Conservation (phyloP, 2,329 filamentous ascomycete species). For the Ophiostoma ulmi region DNA sequence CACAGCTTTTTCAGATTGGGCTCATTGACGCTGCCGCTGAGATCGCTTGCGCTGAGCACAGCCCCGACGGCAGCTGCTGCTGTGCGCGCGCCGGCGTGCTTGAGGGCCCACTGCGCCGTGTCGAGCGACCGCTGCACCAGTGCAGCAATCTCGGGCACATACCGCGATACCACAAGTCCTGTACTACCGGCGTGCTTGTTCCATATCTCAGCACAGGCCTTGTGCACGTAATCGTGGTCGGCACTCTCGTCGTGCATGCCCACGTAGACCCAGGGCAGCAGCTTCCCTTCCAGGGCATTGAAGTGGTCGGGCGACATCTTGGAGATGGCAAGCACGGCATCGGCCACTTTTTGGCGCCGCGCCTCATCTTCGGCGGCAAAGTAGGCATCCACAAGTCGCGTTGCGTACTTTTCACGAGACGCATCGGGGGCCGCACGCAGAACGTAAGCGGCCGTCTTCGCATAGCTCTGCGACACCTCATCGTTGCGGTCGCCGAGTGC, state of each 20-base stretch:
- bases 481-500: slow-evolving; percentile 81
- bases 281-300: slow-evolving; percentile 63
- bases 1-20: slow-evolving; percentile 63
- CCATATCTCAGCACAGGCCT: slow-evolving; percentile 83
- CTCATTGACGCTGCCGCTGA: slow-evolving; percentile 55
- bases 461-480: slow-evolving; percentile 85
- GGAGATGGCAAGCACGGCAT: slow-evolving; percentile 75
- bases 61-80: slow-evolving; percentile 68
- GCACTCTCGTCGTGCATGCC: slow-evolving; percentile 73
- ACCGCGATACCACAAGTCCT: slow-evolving; percentile 68
- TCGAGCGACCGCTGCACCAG: slow-evolving; percentile 65
- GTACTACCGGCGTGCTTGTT: slow-evolving; percentile 81
- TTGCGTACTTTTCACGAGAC: slow-evolving; percentile 47
- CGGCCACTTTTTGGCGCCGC: slow-evolving; percentile 69
- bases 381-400: slow-evolving; percentile 63
- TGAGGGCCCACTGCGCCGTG: slow-evolving; percentile 81
- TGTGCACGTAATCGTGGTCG: slow-evolving; percentile 62
- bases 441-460: slow-evolving; percentile 79
- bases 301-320: slow-evolving; percentile 89
- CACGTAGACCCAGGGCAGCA: slow-evolving; percentile 84
- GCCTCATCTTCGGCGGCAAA: slow-evolving; percentile 74
- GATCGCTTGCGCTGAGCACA: slow-evolving; percentile 54
- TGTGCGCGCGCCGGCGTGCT: slow-evolving; percentile 79
- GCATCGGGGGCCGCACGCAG: slow-evolving; percentile 54
- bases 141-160: slow-evolving; percentile 72